phyloP scores from a whole-genome alignment of 495 filamentous ascomycete species.

The Daldinia loculata region DNA sequence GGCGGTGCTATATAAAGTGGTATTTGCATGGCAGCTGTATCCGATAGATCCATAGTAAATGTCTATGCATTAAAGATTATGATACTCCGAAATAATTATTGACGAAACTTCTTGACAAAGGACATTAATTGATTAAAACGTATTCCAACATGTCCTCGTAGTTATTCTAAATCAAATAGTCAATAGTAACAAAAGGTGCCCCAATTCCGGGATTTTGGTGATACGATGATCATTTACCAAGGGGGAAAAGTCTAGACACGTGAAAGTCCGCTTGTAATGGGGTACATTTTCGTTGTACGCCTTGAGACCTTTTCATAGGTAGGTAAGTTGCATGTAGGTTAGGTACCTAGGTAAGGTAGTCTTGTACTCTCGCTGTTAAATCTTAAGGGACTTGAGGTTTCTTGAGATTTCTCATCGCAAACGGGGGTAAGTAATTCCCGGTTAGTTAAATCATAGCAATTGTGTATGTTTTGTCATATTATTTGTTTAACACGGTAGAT shows the following conservation, averaged over 20 bases:
- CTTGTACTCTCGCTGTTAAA: not conserved
- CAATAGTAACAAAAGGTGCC: constrained; percentile 13
- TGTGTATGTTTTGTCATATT: constrained; percentile 1
- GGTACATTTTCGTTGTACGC: not conserved
- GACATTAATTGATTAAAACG: not conserved
- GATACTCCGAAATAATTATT: not conserved
- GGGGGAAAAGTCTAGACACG: constrained; percentile 25
- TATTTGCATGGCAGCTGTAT: constrained; percentile 7
- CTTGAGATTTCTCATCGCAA: not conserved
- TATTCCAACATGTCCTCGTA: not conserved
- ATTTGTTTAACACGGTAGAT: constrained; percentile 20
- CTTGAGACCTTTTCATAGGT: not conserved
- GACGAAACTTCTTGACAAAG: not conserved
- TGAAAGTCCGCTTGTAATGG: constrained; percentile 13
- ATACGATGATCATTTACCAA: not conserved
- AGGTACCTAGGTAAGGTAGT: not conserved
- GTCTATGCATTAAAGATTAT: not conserved
- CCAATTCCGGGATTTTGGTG: constrained; percentile 6
- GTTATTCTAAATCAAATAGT: not conserved
- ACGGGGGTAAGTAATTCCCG: not conserved
- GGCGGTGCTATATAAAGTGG: constrained; percentile 10
- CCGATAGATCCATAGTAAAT: constrained; percentile 15
- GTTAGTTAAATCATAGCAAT: not conserved
- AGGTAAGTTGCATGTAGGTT: not conserved
- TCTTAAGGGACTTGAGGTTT: not conserved